phyloP scores from a whole-genome alignment of 2,329 filamentous ascomycete genomes.

The Trichoderma arundinaceum region DNA sequence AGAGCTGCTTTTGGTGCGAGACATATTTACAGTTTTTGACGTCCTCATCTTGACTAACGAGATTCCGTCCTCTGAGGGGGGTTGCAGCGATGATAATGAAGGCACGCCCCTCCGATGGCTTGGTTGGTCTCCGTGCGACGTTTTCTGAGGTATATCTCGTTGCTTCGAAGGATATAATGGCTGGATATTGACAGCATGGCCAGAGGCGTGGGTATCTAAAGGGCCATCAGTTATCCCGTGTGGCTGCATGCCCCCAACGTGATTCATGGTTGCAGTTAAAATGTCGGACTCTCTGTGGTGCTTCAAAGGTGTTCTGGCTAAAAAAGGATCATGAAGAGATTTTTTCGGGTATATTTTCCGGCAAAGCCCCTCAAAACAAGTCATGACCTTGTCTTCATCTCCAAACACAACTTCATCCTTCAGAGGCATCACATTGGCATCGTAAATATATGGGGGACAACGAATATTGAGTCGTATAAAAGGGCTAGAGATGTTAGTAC shows the following conservation, averaged over 20 bases:
- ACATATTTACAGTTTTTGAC: conserved; percentile 43
- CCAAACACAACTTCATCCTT: conserved; percentile 76
- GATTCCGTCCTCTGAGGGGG: neutral
- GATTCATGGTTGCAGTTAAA: neutral
- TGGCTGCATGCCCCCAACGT: neutral
- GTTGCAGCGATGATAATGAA: neutral
- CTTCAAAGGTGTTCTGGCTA: neutral
- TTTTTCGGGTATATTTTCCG: conserved; percentile 45
- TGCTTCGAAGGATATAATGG: neutral
- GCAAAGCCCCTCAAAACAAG: conserved; percentile 55
- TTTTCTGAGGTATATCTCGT: neutral
- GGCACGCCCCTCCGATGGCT: neutral
- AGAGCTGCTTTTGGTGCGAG: conserved; percentile 41
- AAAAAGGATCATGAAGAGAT: neutral
- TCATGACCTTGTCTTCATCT: conserved; percentile 54
- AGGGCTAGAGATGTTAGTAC: conserved; percentile 51
- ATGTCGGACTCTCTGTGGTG: neutral
- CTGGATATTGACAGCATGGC: neutral
- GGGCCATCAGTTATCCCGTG: neutral
- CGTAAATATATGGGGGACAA: conserved; percentile 68
- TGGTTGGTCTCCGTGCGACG: neutral
- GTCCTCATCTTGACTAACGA: conserved; percentile 39
- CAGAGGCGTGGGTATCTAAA: neutral
- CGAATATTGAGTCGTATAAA: conserved; percentile 69
- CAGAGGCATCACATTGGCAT: conserved; percentile 72